These are phyloP conservation scores for Rhinocladiella mackenziei DNA, from an alignment of 2,329 filamentous ascomycete genomes.

Conservation along the genomic window DNA sequence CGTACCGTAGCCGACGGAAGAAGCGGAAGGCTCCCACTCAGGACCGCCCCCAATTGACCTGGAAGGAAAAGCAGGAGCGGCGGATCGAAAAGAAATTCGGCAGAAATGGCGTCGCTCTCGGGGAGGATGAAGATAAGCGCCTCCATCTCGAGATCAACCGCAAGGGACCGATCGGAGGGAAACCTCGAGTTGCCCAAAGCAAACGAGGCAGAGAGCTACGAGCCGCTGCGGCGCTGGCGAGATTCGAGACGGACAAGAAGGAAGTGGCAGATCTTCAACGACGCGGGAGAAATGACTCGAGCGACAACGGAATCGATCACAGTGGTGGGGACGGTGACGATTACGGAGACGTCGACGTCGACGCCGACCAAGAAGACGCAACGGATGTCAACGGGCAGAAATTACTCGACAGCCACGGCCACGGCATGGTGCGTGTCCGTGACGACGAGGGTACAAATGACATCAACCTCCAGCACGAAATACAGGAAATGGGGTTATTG, in stretches of 20 bases:
- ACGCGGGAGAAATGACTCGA: background rate
- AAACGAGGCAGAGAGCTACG: constrained; percentile 70
- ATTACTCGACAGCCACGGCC: constrained; percentile 63
- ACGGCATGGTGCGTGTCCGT: constrained; percentile 69
- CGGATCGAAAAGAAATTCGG: constrained; percentile 75
- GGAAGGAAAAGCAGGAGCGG: constrained; percentile 68
- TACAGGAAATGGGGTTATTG: constrained; percentile 61
- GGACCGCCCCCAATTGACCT: constrained; percentile 49
- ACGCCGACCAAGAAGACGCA: constrained; percentile 49
- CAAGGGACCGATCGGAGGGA: constrained; percentile 53
- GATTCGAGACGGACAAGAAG: constrained; percentile 55
- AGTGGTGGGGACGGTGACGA: constrained; percentile 37
- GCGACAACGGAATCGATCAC: constrained; percentile 36
- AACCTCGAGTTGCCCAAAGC: constrained; percentile 70
- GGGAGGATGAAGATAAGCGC: constrained; percentile 64
- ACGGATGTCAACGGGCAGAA: constrained; percentile 62
- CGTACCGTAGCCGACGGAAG: constrained; percentile 58
- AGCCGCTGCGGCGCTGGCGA: constrained; percentile 70
- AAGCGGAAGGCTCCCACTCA: constrained; percentile 51
- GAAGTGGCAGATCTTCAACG: constrained; percentile 29
- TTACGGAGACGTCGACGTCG: constrained; percentile 34
- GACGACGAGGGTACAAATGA: constrained; percentile 63
- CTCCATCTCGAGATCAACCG: constrained; percentile 61
- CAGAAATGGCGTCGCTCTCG: constrained; percentile 62
- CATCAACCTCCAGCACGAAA: constrained; percentile 57